Evolutionary conservation across 257 asterid species (phyloP).

Genomic region (Solanum corneliomulleri): DNA sequence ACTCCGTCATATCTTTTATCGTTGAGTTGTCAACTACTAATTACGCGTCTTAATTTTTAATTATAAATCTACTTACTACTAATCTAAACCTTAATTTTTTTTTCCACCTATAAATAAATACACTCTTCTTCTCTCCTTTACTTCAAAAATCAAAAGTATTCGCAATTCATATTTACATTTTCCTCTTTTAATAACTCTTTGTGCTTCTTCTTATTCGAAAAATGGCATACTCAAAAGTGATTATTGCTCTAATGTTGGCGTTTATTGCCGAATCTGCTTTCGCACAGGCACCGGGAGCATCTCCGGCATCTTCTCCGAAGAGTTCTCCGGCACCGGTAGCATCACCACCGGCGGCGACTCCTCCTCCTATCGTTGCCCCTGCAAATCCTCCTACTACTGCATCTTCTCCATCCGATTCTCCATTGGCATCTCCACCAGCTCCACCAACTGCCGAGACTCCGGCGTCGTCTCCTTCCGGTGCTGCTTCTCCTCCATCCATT

Average conservation of each 20-base stretch:
- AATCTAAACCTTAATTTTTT: not conserved
- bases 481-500: conserved; percentile 13
- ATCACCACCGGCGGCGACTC: not conserved
- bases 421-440: conserved; percentile 23
- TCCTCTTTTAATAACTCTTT: no score
- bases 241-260: conserved; percentile 19
- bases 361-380: not conserved
- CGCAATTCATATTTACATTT: no score
- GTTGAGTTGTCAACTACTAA: not conserved
- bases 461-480: conserved; percentile 5
- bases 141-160: no score
- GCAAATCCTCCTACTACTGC: not conserved
- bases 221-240: conserved; percentile 19
- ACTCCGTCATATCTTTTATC: not conserved
- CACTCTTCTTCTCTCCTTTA: no score
- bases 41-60: not conserved
- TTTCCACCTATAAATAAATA: no score
- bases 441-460: conserved; percentile 14
- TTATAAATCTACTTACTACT: not conserved
- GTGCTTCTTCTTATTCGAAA: no score
- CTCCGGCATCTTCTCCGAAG: conserved; percentile 34
- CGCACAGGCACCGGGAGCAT: conserved; percentile 37
- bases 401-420: not conserved
- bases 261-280: conserved; percentile 24
- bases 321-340: conserved; percentile 15